Evolutionary conservation across 2,329 filamentous ascomycete species (phyloP), one percentile per base, ranked within the genome.

Genomic region (Aquanectria penicillioides): DNA sequence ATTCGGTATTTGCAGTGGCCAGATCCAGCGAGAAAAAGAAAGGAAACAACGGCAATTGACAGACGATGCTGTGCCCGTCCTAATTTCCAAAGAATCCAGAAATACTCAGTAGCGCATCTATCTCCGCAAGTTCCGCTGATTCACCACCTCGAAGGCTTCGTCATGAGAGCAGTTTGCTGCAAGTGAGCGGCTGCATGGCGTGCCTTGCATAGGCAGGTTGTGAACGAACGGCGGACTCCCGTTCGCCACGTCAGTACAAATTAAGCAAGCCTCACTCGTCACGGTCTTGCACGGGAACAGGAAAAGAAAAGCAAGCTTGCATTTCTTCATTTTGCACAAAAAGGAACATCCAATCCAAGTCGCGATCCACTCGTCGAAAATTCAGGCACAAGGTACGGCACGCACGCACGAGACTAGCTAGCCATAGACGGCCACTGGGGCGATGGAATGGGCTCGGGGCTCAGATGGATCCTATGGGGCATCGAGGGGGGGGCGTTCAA

Each of bases 241-340:
- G 29, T 33, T 12, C 13, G 34, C 34, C 34, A 37, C 13, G 11
- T 6, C 20, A 15, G 28, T 43, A 47, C 26, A 44, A 37, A 38
- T 26, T 10, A 5, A 34, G 33, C 41, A 55, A 47, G 52, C 43
- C 34, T 48, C 43, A 40, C 20, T 34, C 52, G 34, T 55, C 52
- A 41, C 36, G 9, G 20, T 33, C 37, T 41, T 41, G 18, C 48
- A 26, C 17, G 29, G 41, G 34, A 25, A 28, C 18, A 28, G 38
- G 15, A 29, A 43, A 37, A 38, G 18, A 33, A 25, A 25, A 44
- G 17, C 51, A 50, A 44, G 22, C 25, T 36, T 37, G 38, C 54
- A 50, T 57, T 43, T 34, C 18, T 34, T 57, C 37, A 31, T 37
- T 50, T 56, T 50, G 53, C 53, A 57, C 38, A 57, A 38, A 31